Evolutionary conservation across 176 grass and related monocot genomes (phyloP).

Genomic region (Oryza rufipogon): DNA sequence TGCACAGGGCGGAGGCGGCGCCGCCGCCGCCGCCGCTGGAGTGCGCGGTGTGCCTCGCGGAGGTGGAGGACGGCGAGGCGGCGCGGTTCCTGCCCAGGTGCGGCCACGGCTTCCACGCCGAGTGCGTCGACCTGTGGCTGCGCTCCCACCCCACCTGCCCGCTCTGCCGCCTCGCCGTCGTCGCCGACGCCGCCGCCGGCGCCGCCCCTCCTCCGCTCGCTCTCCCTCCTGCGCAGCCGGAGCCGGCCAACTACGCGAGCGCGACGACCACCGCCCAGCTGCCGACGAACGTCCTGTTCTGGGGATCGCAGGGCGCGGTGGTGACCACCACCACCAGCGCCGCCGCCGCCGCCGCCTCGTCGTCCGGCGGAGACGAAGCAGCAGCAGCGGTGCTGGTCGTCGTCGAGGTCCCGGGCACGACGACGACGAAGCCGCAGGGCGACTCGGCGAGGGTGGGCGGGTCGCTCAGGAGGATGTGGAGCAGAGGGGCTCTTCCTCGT

Average conservation of each 20-base stretch:
- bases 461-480: constrained; percentile 43
- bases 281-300: constrained; percentile 68
- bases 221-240: constrained; percentile 58
- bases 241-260: constrained; percentile 47
- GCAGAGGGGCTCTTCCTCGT: constrained; percentile 13
- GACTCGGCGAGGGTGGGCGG: constrained; percentile 17
- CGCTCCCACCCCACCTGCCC: constrained; percentile 71
- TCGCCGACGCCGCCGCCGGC: background rate
- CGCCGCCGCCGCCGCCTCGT: constrained; percentile 8
- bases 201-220: constrained; percentile 23
- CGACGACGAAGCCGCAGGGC: constrained; percentile 21
- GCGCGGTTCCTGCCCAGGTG: constrained; percentile 52
- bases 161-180: constrained; percentile 67
- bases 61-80: constrained; percentile 63
- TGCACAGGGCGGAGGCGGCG: constrained; percentile 44
- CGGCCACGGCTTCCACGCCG: constrained; percentile 74
- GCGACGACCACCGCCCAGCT: constrained; percentile 40
- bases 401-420: constrained; percentile 59
- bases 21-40: constrained; percentile 48
- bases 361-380: constrained; percentile 25
- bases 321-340: background rate
- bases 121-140: constrained; percentile 70
- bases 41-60: constrained; percentile 72
- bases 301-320: constrained; percentile 41
- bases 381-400: constrained; percentile 34